Conservation (phyloP, 306 rosid species). For the Biancaea sappan region DNA sequence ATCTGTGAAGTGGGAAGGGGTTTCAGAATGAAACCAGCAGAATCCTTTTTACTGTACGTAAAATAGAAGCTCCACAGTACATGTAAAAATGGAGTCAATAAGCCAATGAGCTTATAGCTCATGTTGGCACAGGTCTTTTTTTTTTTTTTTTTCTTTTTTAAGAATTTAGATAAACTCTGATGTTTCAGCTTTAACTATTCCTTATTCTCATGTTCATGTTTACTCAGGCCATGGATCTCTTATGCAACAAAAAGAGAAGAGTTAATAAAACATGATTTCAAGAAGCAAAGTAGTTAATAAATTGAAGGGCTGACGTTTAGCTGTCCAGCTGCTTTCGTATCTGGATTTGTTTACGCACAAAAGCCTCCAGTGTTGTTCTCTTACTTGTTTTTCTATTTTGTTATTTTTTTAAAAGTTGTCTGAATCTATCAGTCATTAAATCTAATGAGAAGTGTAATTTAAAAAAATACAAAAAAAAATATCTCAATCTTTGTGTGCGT, state of each 20-base stretch:
- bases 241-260: not conserved
- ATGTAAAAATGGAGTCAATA: constrained; percentile 33
- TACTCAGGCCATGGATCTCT: not conserved
- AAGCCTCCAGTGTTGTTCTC: too few relatives aligned
- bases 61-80: constrained; percentile 40
- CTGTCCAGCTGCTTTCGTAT: not conserved
- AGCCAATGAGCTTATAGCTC: not conserved
- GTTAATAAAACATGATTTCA: constrained; percentile 27
- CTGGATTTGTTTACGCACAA: too few relatives aligned
- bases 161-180: not conserved
- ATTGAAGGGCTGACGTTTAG: constrained; percentile 19
- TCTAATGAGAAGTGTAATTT: too few relatives aligned
- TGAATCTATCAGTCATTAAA: too few relatives aligned
- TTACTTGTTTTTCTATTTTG: too few relatives aligned
- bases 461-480: too few relatives aligned
- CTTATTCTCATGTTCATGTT: not conserved
- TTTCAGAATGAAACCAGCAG: constrained; percentile 33
- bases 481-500: too few relatives aligned
- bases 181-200: not conserved
- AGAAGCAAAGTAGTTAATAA: constrained; percentile 40
- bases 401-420: too few relatives aligned
- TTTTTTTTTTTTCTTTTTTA: not conserved
- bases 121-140: not conserved
- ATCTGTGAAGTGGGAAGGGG: constrained; percentile 21
- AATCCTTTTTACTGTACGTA: constrained; percentile 26